Base-by-base conservation (phyloP, 2,329 filamentous ascomycete genomes). In the Aspergillus unguis region DNA sequence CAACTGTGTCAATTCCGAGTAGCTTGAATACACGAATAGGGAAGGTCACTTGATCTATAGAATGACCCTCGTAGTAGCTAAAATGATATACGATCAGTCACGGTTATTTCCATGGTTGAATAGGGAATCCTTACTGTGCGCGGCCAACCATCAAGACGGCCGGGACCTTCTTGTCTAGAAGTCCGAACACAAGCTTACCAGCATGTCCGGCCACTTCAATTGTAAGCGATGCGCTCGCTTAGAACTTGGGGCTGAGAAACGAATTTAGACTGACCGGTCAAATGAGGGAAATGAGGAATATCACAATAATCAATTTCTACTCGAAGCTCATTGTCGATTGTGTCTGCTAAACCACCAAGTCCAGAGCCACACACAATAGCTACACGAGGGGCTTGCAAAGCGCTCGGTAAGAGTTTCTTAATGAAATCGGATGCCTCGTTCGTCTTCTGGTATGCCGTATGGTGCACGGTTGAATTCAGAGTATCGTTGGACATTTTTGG, bases 11-110 rank as follows among this genome's bases (percentile, higher is more conserved):
- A 23, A 86, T 75, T 26, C 82, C 84, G 7, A 87, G 69, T 0
- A 82, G 66, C 60, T 83, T 85, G 71, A 86, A 83, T 5, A 87
- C 80, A 48, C 85, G 77, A 8, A 84, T 80, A 27, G 84, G 83
- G 61, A 86, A 85, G 27, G 84, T 84, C 35, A 84, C 78, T 43
- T 77, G 73, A 49, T 84, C 77, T 71, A 86, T 84, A 2, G 78
- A 77, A 63, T 87, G 80, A 32, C 85, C 85, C 70, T 87, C 85
- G 64, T 86, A 87, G 71, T 84, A 86, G 68, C 84, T 85, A 36
- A 43, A 29, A 35, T 8, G 10, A 32, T 33, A 10, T 29, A 6
- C 45, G 17, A 17, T 17, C 17, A 17, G 17, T 17, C 17, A 17
- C 17, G 17, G 17, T 17, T 31, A 47, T 5, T 38, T 40, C 17